Evolutionary conservation across 2,329 filamentous ascomycete genomes (phyloP).

Genomic region (Xylariomycetidae sp.): DNA sequence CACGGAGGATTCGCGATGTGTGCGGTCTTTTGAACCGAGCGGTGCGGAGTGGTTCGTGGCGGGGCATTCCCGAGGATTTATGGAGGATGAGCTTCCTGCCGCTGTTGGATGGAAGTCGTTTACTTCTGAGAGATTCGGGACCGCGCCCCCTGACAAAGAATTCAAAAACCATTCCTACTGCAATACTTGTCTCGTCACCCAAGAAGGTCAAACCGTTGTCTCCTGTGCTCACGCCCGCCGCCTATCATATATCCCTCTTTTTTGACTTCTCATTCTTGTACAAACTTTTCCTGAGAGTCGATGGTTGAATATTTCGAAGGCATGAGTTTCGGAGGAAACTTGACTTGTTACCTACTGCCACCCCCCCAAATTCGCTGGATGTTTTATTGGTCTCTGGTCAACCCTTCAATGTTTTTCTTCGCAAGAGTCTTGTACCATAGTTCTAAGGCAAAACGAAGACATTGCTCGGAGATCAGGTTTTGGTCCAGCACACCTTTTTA

Average conservation of each 20-base stretch:
- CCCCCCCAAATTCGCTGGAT: conserved; percentile 16
- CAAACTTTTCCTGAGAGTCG: conserved; percentile 12
- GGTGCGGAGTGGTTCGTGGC: too few species aligned
- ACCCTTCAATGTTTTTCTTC: conserved; percentile 10
- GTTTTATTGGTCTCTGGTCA: conserved; percentile 27
- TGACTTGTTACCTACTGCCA: conserved; percentile 1
- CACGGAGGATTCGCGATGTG: conserved; percentile 32
- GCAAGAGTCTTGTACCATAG: conserved; percentile 16
- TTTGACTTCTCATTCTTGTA: conserved; percentile 18
- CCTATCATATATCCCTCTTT: neutral
- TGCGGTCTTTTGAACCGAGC: conserved; percentile 25
- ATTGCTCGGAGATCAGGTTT: conserved; percentile 24
- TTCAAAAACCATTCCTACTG: conserved; percentile 6
- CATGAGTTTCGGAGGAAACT: too few species aligned
- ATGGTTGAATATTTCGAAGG: neutral
- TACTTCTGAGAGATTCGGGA: too few species aligned
- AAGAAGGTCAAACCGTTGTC: conserved; percentile 12
- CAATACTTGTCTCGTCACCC: conserved; percentile 15
- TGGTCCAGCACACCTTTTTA: conserved; percentile 20
- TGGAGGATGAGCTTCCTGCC: conserved; percentile 5
- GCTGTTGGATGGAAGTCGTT: too few species aligned
- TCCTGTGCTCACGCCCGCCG: conserved; percentile 14
- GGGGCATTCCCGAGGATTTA: too few species aligned
- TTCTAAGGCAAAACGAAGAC: conserved; percentile 17
- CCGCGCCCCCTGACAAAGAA: neutral